Base-by-base conservation (phyloP, 495 filamentous ascomycete genomes). In the Jackrogersella minutella region DNA sequence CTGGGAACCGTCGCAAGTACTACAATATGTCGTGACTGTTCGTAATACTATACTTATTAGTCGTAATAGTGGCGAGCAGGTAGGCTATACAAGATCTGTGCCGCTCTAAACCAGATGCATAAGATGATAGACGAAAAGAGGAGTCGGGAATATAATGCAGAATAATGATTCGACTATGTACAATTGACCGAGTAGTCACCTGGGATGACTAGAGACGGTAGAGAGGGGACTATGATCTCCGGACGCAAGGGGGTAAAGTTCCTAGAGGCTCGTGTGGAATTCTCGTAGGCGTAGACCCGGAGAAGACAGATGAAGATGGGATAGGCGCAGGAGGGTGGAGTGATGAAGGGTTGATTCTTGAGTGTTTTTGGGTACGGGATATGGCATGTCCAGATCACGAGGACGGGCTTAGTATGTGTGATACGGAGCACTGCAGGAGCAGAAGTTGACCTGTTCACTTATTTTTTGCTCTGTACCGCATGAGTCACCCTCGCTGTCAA, bases 211-310 rank as follows among this genome's bases (percentile, higher is more conserved):
- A 53, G 49, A 60, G 66, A 69, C 55, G 43, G 43, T 43, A 46
- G 21, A 21, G 41, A 11, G 21, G 64, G 46, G 53, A 41, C 34
- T 59, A 54, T 50, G 61, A 51, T 39, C 21, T 44, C 56, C 34
- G 61, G 61, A 65, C 33, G 61, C 51, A 64, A 69, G 61, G 66
- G 66, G 66, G 41, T 51, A 44, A 65, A 41, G 34, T 69, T 65
- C 61, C 56, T 64, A 64, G 66, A 69, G 66, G 66, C 56, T 69
- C 46, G 61, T 44, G 66, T 58, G 50, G 55, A 37, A 43, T 46
- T 37, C 49, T 60, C 43, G 33, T 41, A 65, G 60, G 44, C 36
- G 40, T 41, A 65, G 60, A 37, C 24, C 56, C 57, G 51, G 47
- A 54, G 14, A 21, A 50, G 43, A 57, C 34, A 54, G 44, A 21